These are phyloP conservation scores for Solanum dulcamara DNA, from an alignment of 257 asterid species.

Conservation along the genomic window DNA sequence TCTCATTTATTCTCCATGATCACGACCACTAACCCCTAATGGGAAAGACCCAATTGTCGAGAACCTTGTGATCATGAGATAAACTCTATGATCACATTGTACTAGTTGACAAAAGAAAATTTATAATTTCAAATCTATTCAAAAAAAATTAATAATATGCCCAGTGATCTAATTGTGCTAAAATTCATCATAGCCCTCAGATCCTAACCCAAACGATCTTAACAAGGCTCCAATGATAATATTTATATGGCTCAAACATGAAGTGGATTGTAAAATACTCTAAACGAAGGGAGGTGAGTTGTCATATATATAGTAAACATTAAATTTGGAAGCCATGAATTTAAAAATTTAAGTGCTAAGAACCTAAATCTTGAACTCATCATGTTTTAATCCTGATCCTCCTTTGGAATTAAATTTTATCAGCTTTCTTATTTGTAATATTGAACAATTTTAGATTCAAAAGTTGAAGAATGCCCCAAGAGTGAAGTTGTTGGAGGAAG, in stretches of 20 bases:
- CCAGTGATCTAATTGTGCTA: no score
- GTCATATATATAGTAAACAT: neutral
- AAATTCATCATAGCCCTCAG: neutral
- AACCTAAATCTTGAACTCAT: neutral
- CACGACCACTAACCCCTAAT: neutral
- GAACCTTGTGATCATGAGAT: neutral
- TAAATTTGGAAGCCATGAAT: neutral
- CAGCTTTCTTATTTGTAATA: neutral
- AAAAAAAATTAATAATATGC: no score
- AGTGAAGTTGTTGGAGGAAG: constrained; percentile 65
- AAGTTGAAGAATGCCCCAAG: constrained; percentile 33
- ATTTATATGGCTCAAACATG: neutral
- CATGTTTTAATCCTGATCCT: neutral
- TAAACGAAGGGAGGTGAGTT: neutral
- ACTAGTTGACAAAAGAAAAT: no score
- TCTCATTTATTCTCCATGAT: neutral
- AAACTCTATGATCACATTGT: neutral
- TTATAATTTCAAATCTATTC: no score
- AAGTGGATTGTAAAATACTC: neutral
- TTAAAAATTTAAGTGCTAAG: neutral
- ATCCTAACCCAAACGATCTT: neutral
- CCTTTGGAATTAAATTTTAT: neutral
- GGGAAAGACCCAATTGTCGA: neutral
- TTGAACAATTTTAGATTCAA: constrained; percentile 20
- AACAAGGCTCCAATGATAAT: no score